Evolutionary conservation across 2,329 filamentous ascomycete species (phyloP), one percentile per base, ranked within the genome.

Genomic region (Phialophora tarda): DNA sequence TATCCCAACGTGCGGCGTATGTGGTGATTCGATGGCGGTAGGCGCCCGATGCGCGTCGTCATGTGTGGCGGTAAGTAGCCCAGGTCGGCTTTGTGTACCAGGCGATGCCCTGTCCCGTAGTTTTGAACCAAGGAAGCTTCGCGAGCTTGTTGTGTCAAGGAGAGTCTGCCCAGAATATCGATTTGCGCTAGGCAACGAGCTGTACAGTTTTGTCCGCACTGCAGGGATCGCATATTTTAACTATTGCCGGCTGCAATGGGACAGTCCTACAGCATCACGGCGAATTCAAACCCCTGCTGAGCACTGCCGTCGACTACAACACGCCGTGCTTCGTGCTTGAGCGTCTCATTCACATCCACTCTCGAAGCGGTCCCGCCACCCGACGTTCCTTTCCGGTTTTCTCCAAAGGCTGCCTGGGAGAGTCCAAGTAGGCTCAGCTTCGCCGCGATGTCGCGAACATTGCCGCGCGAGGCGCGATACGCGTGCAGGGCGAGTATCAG

Each of bases 401-500:
- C 66, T 26, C 60, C 66, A 59, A 69, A 69, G 4, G 66, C 66
- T n/a, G 60, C 60, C 38, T 66, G 41, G 12, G 63, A 66, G 4
- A 69, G 32, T 14, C 66, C 66, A 14, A 47, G 30, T 2, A 69
- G 32, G 41, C 66, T 69, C 63, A 69, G 47, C 51, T 66, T 57
- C 6, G 59, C 59, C 12, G 60, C 66, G 12, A 69, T 66, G 32
- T 62, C 23, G 28, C 56, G 38, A 23, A 66, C 56, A 54, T 66
- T 61, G 56, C n/a, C 24, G 10, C 41, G 48, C 11, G 59, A 48
- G 17, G 63, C 56, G 34, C 61, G 34, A 41, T 58, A 66, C 24
- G 66, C 68, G 41, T 53, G 34, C 28, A 66, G 32, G 48, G 58
- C 51, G 6, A 70, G 53, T 34, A 58, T 34, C 14, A 67, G 24